These are phyloP conservation scores for Zymoseptoria brevis DNA, from an alignment of 2,329 filamentous ascomycete species.

Conservation along the genomic window DNA sequence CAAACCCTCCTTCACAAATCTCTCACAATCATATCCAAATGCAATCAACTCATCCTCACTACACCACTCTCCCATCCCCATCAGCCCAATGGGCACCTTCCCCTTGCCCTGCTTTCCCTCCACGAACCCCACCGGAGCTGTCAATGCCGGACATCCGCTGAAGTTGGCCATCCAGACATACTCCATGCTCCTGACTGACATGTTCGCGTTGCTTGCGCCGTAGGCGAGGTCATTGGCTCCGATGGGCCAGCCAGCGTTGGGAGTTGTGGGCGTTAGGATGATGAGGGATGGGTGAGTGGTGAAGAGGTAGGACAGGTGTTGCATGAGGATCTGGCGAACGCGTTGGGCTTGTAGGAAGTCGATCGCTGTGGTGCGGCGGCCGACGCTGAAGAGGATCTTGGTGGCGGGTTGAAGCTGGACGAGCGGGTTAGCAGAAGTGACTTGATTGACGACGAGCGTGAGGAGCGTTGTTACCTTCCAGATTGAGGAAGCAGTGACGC, in stretches of 20 bases:
- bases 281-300: slow-evolving; percentile 64
- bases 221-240: slow-evolving; percentile 43
- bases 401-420: slow-evolving; percentile 41
- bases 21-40: slow-evolving; percentile 47
- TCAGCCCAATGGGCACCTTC: slow-evolving; percentile 46
- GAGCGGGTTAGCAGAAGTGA: background rate
- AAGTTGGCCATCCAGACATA: slow-evolving; percentile 83
- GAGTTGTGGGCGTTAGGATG: slow-evolving; percentile 70
- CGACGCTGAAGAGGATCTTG: slow-evolving; percentile 60
- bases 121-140: slow-evolving; percentile 66
- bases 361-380: slow-evolving; percentile 53
- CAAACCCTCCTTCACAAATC: slow-evolving; percentile 34
- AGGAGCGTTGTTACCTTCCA: slow-evolving; percentile 43
- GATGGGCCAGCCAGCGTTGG: slow-evolving; percentile 66
- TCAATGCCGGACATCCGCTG: slow-evolving; percentile 67
- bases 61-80: slow-evolving; percentile 50
- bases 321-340: slow-evolving; percentile 69
- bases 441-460: slow-evolving; percentile 24
- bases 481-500: slow-evolving; percentile 39
- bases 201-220: slow-evolving; percentile 67
- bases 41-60: slow-evolving; percentile 45
- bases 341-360: slow-evolving; percentile 69
- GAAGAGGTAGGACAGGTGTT: slow-evolving; percentile 66
- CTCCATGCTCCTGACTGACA: slow-evolving; percentile 51
- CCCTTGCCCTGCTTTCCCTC: slow-evolving; percentile 45